Conservation (phyloP, 345 rosid genomes). For the Syzygium oleosum region DNA sequence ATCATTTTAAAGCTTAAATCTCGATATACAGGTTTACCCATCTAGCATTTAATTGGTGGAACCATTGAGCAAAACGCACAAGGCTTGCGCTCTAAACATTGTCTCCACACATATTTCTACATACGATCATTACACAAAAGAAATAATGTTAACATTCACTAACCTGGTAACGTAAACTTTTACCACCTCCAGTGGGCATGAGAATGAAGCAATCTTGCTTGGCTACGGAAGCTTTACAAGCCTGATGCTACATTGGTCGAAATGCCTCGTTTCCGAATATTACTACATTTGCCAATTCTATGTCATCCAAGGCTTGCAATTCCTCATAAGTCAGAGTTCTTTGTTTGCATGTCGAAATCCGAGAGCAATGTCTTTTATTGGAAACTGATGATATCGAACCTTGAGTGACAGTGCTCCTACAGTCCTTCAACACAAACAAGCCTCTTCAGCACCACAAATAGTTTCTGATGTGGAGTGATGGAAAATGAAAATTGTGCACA, state of each 20-base stretch:
- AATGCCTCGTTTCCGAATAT: slow-evolving; percentile 67
- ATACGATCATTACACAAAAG: background rate
- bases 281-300: slow-evolving; percentile 77
- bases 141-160: slow-evolving; percentile 3
- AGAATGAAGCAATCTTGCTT: slow-evolving; percentile 78
- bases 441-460: background rate
- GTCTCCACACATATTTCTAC: background rate
- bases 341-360: slow-evolving; percentile 9
- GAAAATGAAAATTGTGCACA: background rate
- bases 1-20: background rate
- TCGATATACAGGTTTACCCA: accelerated
- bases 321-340: slow-evolving; percentile 55
- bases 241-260: slow-evolving; percentile 75
- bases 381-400: slow-evolving; percentile 6
- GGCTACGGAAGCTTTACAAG: slow-evolving; percentile 61
- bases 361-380: slow-evolving; percentile 18
- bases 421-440: too few relatives aligned
- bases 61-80: background rate
- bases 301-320: slow-evolving; percentile 69
- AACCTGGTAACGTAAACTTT: slow-evolving; percentile 91
- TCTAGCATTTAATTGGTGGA: background rate
- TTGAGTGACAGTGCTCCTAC: too few relatives aligned
- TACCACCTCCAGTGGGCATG: slow-evolving; percentile 95
- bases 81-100: background rate
- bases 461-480: background rate